Percentiles rank a stretch among this genome's conserved stretches.
These are phyloP conservation scores for Daldinia concentrica DNA, from an alignment of 495 filamentous ascomycete genomes.

Conservation along the genomic window DNA sequence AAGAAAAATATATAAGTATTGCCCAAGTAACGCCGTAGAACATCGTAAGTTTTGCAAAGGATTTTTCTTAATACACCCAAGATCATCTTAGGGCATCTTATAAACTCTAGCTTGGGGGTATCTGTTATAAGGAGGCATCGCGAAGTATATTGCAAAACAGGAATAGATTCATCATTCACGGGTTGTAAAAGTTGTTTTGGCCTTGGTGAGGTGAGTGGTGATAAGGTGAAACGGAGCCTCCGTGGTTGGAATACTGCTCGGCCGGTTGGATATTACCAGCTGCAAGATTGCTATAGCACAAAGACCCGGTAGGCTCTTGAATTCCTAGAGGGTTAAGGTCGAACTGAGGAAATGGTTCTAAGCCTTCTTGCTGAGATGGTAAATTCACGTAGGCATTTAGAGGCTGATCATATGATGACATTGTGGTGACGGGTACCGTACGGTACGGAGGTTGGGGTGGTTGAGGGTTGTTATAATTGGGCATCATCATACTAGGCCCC, in stretches of 20 bases:
- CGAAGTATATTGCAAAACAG: constrained; percentile 27
- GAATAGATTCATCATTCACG: constrained; percentile 29
- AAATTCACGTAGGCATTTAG: constrained; percentile 16
- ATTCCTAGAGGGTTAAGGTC: constrained; percentile 50
- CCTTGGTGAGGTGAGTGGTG: constrained; percentile 53
- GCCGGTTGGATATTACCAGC: constrained; percentile 41
- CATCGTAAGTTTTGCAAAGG: constrained; percentile 20
- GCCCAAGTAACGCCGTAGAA: constrained; percentile 29
- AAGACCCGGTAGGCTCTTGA: constrained; percentile 43
- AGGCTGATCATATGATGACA: constrained; percentile 25
- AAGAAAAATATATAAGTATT: constrained; percentile 24
- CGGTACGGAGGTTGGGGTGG: constrained; percentile 39
- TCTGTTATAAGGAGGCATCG: constrained; percentile 20
- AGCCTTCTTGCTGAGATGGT: constrained; percentile 32
- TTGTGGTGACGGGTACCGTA: constrained; percentile 34
- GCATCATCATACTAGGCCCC: constrained; percentile 34
- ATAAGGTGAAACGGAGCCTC: constrained; percentile 56
- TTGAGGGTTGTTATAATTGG: constrained; percentile 37
- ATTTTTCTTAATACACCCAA: not conserved
- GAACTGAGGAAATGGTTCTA: constrained; percentile 52
- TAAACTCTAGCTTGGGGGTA: constrained; percentile 29
- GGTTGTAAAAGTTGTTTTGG: constrained; percentile 50
- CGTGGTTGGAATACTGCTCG: constrained; percentile 51
- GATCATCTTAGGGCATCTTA: constrained; percentile 17
- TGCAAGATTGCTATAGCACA: constrained; percentile 45